Evolutionary conservation across 2,329 filamentous ascomycete genomes (phyloP).

Genomic region (Sporothrix brunneoviolacea): DNA sequence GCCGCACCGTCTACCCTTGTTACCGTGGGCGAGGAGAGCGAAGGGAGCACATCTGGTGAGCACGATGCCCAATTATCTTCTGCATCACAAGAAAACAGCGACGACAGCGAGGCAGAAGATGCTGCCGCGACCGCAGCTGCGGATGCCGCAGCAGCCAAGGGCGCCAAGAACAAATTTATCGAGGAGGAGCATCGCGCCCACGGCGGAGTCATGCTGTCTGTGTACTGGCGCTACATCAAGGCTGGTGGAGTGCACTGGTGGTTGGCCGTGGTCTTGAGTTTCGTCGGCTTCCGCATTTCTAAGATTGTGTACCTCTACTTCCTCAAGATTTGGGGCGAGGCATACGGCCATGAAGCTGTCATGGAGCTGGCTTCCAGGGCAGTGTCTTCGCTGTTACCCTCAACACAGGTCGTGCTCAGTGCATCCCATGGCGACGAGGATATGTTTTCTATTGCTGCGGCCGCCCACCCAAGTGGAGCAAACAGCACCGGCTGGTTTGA

Average conservation of each 20-base stretch:
- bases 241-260: constrained; percentile 72
- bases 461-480: background rate
- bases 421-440: constrained; percentile 1
- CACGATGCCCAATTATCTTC: constrained; percentile 22
- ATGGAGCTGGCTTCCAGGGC: constrained; percentile 7
- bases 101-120: constrained; percentile 36
- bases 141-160: constrained; percentile 36
- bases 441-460: background rate
- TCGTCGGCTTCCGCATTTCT: constrained; percentile 56
- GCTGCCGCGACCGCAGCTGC: constrained; percentile 31
- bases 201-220: constrained; percentile 65
- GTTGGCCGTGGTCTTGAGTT: constrained; percentile 55
- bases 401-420: background rate
- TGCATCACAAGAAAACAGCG: constrained; percentile 24
- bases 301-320: constrained; percentile 70
- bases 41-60: constrained; percentile 22
- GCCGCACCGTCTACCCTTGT: constrained; percentile 28
- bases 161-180: constrained; percentile 64
- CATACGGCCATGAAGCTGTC: constrained; percentile 43
- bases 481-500: constrained; percentile 20
- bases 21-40: constrained; percentile 25
- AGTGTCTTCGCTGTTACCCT: constrained; percentile 8
- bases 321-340: constrained; percentile 80
- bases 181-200: constrained; percentile 69
- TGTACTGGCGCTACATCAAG: constrained; percentile 82